phyloP scores from a whole-genome alignment of 2,329 filamentous ascomycete species.

The Pestalotiopsis sp. region DNA sequence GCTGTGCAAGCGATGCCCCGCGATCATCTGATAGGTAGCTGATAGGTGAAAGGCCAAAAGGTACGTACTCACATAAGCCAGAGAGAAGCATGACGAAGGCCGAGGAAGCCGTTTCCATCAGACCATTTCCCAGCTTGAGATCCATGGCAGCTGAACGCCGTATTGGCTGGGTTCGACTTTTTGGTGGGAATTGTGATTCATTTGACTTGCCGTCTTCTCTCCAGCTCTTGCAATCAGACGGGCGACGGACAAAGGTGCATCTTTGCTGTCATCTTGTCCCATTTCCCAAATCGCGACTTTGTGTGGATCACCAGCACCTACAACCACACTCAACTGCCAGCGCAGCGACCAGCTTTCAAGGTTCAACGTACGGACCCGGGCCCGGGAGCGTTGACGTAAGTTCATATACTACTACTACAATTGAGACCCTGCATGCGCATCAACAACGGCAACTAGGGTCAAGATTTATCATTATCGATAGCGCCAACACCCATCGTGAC shows the following conservation, averaged over 20 bases:
- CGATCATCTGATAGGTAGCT: not conserved
- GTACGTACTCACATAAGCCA: not conserved
- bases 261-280: not conserved
- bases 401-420: not conserved
- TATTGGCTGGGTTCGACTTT: not conserved
- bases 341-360: not conserved
- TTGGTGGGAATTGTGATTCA: not conserved
- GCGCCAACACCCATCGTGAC: not conserved
- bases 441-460: not conserved
- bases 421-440: not conserved
- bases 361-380: not conserved
- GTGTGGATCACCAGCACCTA: not conserved
- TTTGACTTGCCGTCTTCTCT: not conserved
- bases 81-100: constrained; percentile 26
- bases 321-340: not conserved
- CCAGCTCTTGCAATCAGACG: not conserved
- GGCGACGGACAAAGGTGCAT: not conserved
- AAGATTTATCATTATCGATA: not conserved
- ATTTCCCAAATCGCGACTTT: not conserved
- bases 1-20: not conserved
- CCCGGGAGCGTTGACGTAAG: not conserved
- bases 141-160: not conserved
- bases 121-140: not conserved
- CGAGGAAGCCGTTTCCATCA: constrained; percentile 22
- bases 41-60: not conserved